Evolutionary conservation across 2,329 filamentous ascomycete species (phyloP).

Genomic region (Clarireedia hainanense): DNA sequence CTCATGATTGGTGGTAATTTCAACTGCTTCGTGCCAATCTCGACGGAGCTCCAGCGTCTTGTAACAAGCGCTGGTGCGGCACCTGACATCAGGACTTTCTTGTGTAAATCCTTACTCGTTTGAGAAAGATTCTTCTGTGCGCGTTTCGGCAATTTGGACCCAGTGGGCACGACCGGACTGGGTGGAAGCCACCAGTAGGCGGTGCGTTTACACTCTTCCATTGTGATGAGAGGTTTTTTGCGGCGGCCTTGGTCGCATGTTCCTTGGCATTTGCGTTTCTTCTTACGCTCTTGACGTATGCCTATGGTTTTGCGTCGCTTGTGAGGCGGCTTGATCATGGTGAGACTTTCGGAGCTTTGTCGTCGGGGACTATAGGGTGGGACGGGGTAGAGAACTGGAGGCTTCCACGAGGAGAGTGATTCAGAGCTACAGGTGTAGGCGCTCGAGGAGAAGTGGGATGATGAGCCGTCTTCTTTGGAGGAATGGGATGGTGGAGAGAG

Average conservation of each 20-base stretch:
- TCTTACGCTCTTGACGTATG: not conserved
- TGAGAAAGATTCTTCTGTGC: not conserved
- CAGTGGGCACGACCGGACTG: conserved; percentile 16
- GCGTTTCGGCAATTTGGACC: not conserved
- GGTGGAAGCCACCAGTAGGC: conserved; percentile 3
- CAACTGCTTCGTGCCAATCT: conserved; percentile 14
- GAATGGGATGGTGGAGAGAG: conserved; percentile 8
- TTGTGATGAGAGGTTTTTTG: not conserved
- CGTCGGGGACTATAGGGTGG: conserved; percentile 17
- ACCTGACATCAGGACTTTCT: not conserved
- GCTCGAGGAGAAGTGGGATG: conserved; percentile 12
- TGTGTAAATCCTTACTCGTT: not conserved
- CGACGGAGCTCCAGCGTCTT: conserved; percentile 24
- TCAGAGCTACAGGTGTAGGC: conserved; percentile 11
- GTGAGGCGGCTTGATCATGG: conserved; percentile 12
- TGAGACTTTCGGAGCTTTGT: conserved; percentile 15
- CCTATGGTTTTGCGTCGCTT: conserved; percentile 12
- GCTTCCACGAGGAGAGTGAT: conserved; percentile 9
- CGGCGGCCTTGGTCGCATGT: conserved; percentile 1
- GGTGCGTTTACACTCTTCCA: conserved; percentile 1
- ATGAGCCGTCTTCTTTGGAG: not conserved
- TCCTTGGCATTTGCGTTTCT: conserved; percentile 2
- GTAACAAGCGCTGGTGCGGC: conserved; percentile 7
- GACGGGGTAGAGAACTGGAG: conserved; percentile 8
- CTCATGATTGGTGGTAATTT: not conserved